These are phyloP conservation scores for Curvularia verruculosa DNA, from an alignment of 2,329 filamentous ascomycete genomes.

Conservation along the genomic window DNA sequence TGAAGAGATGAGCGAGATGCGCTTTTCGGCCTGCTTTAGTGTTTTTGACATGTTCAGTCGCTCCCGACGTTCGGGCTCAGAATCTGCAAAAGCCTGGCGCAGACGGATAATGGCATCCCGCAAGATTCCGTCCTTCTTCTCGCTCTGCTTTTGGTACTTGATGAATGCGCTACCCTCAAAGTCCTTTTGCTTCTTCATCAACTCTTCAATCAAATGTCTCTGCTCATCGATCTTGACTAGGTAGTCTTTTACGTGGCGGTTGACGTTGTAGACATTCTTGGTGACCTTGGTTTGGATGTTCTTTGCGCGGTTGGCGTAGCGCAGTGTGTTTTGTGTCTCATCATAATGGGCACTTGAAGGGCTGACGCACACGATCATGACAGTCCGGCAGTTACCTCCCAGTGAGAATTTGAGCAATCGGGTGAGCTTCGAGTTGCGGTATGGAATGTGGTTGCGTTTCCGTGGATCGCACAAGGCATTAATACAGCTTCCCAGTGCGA, in stretches of 20 bases:
- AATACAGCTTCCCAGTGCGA: slow-evolving; percentile 95
- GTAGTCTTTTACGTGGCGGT: slow-evolving; percentile 98
- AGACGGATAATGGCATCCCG: slow-evolving; percentile 82
- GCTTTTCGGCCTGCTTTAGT: slow-evolving; percentile 78
- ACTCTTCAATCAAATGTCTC: slow-evolving; percentile 93
- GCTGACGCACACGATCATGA: slow-evolving; percentile 99
- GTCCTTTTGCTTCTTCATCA: slow-evolving; percentile 91
- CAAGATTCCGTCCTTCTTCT: slow-evolving; percentile 77
- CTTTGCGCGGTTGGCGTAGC: slow-evolving; percentile 97
- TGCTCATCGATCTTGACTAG: slow-evolving; percentile 99
- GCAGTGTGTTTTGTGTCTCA: slow-evolving; percentile 95
- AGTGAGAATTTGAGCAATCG: slow-evolving; percentile 95
- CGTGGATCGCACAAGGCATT: slow-evolving; percentile 94
- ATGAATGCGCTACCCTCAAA: slow-evolving; percentile 79
- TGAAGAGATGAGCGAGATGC: slow-evolving; percentile 82
- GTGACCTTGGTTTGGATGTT: slow-evolving; percentile 99
- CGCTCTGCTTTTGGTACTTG: slow-evolving; percentile 89
- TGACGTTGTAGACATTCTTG: slow-evolving; percentile 98
- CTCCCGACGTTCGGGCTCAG: slow-evolving; percentile 76
- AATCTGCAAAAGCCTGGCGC: slow-evolving; percentile 82
- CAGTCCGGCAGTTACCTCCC: slow-evolving; percentile 96
- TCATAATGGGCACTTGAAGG: slow-evolving; percentile 97
- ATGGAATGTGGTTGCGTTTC: slow-evolving; percentile 92
- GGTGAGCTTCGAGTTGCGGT: slow-evolving; percentile 96
- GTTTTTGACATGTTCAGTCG: slow-evolving; percentile 81